Conservation (phyloP, 1,139 yeast species). For the Blastobotrys arbuscula region DNA sequence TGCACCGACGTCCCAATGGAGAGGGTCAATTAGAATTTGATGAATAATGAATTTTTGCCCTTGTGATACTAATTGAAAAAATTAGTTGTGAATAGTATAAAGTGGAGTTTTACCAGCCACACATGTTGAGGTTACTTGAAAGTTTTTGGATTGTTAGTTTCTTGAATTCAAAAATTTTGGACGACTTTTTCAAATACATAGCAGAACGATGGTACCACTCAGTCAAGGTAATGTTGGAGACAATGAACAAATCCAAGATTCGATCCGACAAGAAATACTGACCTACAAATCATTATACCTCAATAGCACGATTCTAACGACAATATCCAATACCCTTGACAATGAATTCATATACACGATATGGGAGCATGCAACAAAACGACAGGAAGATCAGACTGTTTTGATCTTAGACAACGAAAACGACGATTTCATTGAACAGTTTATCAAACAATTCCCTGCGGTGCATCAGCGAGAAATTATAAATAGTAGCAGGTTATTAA, state of each 20-base stretch:
- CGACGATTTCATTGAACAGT: conserved; percentile 2
- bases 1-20: too few species aligned
- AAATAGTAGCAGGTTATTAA: neutral
- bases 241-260: neutral
- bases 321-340: conserved; percentile 17
- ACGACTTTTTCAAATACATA: too few species aligned
- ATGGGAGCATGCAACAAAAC: conserved; percentile 35
- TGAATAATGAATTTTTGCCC: too few species aligned
- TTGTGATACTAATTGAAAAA: too few species aligned
- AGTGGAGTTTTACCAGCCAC: too few species aligned
- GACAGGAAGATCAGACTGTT: conserved; percentile 36
- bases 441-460: conserved; percentile 2
- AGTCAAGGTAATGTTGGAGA: conserved; percentile 2
- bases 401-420: conserved; percentile 21
- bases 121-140: too few species aligned
- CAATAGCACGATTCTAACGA: conserved; percentile 4
- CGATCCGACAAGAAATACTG: conserved; percentile 1
- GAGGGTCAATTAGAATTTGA: too few species aligned
- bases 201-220: conserved; percentile 3
- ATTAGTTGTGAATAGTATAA: too few species aligned
- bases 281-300: conserved; percentile 2
- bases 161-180: too few species aligned
- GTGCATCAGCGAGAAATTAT: conserved; percentile 3
- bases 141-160: too few species aligned
- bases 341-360: conserved; percentile 27